These are phyloP conservation scores for Monosporascus sp. DNA, from an alignment of 2,329 filamentous ascomycete genomes.

Conservation along the genomic window DNA sequence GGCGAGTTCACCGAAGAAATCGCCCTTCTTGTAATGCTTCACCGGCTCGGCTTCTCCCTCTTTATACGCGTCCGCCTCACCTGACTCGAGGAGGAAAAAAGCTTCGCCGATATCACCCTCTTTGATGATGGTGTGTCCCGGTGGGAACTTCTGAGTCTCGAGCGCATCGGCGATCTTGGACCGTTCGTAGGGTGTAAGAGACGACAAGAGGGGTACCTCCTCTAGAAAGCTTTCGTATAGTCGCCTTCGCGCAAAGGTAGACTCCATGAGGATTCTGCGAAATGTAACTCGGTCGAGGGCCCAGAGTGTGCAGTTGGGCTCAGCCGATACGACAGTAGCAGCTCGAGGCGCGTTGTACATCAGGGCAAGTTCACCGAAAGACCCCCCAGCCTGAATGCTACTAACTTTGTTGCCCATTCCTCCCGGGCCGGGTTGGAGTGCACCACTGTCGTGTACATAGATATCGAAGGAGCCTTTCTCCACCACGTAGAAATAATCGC, in stretches of 20 bases:
- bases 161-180: conserved; percentile 97
- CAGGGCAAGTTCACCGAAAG: conserved; percentile 91
- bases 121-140: conserved; percentile 77
- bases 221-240: conserved; percentile 98
- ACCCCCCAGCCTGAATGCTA: conserved; percentile 79
- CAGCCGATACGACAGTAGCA: conserved; percentile 83
- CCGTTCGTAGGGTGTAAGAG: conserved; percentile 85
- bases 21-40: conserved; percentile 81
- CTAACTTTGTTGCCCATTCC: conserved; percentile 81
- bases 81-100: conserved; percentile 86
- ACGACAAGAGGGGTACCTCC: conserved; percentile 80
- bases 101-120: conserved; percentile 89
- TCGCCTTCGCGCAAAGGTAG: conserved; percentile 87
- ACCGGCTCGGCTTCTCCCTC: conserved; percentile 65
- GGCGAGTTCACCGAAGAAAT: conserved; percentile 95
- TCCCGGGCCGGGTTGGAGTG: conserved; percentile 71
- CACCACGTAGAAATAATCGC: conserved; percentile 97
- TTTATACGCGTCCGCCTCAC: conserved; percentile 84
- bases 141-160: conserved; percentile 80
- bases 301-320: conserved; percentile 79
- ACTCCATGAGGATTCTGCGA: conserved; percentile 96
- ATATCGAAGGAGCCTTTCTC: conserved; percentile 89
- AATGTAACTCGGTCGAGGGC: conserved; percentile 93
- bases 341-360: conserved; percentile 99
- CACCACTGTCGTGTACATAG: conserved; percentile 75